Evolutionary conservation across 257 asterid genomes (phyloP).

Genomic region (Gentiana macrophylla): DNA sequence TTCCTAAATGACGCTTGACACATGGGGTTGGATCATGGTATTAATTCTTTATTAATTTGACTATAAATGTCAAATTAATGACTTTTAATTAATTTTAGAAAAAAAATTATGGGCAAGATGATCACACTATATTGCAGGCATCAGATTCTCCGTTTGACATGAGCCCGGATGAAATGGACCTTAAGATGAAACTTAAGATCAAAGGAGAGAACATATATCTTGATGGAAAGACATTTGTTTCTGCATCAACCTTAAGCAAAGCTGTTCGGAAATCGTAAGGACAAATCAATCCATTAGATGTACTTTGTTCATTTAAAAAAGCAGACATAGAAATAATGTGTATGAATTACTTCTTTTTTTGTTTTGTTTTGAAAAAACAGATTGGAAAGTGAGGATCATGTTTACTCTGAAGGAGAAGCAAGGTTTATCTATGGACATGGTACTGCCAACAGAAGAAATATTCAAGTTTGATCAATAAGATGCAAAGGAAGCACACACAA

Average conservation of each 20-base stretch:
- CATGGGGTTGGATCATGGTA: slow-evolving; percentile 99
- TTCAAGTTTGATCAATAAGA: slow-evolving; percentile 17
- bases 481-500: slow-evolving; percentile 5
- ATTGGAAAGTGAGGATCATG: slow-evolving; percentile 64
- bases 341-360: no score
- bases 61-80: background rate
- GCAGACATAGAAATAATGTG: background rate
- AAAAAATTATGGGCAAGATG: background rate
- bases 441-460: slow-evolving; percentile 31
- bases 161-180: slow-evolving; percentile 57
- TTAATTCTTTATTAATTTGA: background rate
- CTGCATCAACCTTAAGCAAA: slow-evolving; percentile 80
- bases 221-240: slow-evolving; percentile 76
- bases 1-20: slow-evolving; percentile 87
- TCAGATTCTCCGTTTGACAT: slow-evolving; percentile 49
- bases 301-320: background rate
- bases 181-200: slow-evolving; percentile 62
- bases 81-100: no score
- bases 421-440: slow-evolving; percentile 93
- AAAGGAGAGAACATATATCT: slow-evolving; percentile 68
- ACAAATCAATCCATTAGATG: background rate
- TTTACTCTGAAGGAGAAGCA: slow-evolving; percentile 78
- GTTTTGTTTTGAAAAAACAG: slow-evolving; percentile 21
- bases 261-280: slow-evolving; percentile 80
- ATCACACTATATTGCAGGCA: slow-evolving; percentile 34